phyloP scores from a whole-genome alignment of 2,329 filamentous ascomycete genomes.

The Metarhizium guizhouense region DNA sequence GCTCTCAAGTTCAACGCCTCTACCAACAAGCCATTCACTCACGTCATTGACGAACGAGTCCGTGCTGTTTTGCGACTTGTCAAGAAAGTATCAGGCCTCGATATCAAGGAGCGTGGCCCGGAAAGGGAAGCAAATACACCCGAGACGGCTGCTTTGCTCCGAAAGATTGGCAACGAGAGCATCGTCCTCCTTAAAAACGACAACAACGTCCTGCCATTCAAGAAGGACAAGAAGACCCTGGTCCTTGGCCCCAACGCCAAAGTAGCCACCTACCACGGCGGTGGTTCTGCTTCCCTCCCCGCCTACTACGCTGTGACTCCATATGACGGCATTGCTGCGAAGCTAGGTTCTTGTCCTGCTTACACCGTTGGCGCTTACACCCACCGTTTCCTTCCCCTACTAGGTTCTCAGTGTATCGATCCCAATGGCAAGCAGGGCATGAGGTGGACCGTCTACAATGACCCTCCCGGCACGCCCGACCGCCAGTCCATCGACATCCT shows the following conservation, averaged over 20 bases:
- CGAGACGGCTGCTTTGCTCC: constrained; percentile 54
- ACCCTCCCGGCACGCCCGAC: constrained; percentile 38
- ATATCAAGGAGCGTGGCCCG: constrained; percentile 43
- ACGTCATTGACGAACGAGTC: constrained; percentile 48
- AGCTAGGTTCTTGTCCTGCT: constrained; percentile 31
- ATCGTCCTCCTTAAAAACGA: constrained; percentile 71
- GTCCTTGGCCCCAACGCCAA: constrained; percentile 51
- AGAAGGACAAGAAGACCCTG: constrained; percentile 51
- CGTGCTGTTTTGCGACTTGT: constrained; percentile 50
- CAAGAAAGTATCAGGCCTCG: constrained; percentile 44
- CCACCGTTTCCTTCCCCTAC: constrained; percentile 53
- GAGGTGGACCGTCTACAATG: constrained; percentile 53
- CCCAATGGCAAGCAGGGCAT: constrained; percentile 47
- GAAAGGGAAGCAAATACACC: constrained; percentile 48
- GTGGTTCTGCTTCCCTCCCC: constrained; percentile 52
- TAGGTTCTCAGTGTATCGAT: constrained; percentile 43
- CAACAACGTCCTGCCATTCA: constrained; percentile 51
- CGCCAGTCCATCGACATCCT: constrained; percentile 43
- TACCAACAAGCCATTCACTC: constrained; percentile 46
- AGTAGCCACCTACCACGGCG: constrained; percentile 49
- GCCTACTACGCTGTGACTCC: constrained; percentile 64
- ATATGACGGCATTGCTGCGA: constrained; percentile 57
- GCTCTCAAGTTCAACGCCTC: constrained; percentile 41
- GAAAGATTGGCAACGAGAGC: constrained; percentile 57
- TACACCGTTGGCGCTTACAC: constrained; percentile 56